These are phyloP conservation scores for Globisporangium yorkense DNA, from an alignment of 352 stramenopile species.

Conservation along the genomic window DNA sequence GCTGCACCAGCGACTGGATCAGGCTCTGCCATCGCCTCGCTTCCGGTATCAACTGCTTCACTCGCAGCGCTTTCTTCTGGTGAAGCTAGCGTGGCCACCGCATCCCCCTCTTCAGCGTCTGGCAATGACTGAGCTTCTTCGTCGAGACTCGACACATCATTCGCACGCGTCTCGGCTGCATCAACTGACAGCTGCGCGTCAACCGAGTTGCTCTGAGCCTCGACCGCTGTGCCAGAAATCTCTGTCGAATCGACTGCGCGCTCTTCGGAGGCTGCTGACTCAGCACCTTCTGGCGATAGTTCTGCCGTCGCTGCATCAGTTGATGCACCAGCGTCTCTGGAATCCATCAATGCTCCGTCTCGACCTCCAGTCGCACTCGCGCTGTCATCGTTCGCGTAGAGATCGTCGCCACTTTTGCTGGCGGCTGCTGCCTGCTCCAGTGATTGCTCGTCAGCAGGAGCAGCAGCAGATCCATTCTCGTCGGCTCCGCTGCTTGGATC, in stretches of 20 bases:
- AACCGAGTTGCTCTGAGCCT: not conserved
- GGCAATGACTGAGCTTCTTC: not conserved
- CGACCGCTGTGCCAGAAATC: not conserved
- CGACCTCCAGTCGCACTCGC: constrained; percentile 21
- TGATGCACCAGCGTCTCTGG: not conserved
- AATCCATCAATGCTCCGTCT: not conserved
- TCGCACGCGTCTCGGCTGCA: not conserved
- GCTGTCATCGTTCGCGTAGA: constrained; percentile 25
- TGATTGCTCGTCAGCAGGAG: not conserved
- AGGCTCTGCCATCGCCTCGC: not conserved
- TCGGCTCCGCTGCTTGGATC: constrained; percentile 3
- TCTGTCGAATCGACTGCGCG: not conserved
- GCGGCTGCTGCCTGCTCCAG: not conserved
- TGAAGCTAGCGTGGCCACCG: not conserved
- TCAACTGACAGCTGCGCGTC: not conserved
- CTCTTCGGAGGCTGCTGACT: not conserved
- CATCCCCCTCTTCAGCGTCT: not conserved
- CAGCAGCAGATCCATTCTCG: not conserved
- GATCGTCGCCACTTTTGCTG: constrained; percentile 30
- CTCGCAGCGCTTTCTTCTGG: not conserved
- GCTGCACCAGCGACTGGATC: not conserved
- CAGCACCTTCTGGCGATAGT: not conserved
- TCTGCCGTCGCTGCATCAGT: not conserved
- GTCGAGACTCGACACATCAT: not conserved
- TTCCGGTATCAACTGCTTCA: not conserved